These are phyloP conservation scores for Lasiodiplodia sp. DNA, from an alignment of 2,329 filamentous ascomycete species.

Conservation along the genomic window DNA sequence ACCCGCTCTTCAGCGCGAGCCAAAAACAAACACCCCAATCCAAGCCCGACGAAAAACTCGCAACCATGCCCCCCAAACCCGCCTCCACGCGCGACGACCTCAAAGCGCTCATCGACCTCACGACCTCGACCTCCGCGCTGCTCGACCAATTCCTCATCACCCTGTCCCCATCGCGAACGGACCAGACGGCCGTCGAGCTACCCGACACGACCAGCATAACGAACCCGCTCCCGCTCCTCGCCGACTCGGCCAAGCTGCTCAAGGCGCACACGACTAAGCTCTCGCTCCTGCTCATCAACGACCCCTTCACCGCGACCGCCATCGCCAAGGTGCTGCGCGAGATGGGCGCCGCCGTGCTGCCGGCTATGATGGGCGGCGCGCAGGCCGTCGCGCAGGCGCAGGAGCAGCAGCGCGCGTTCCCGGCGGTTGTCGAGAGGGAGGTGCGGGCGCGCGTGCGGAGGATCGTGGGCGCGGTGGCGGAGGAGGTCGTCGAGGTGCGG, in stretches of 20 bases:
- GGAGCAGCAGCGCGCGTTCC: constrained; percentile 49
- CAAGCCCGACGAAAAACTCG: background rate
- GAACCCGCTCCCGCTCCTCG: constrained; percentile 70
- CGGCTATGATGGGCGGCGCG: constrained; percentile 74
- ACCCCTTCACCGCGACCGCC: constrained; percentile 83
- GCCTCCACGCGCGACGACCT: constrained; percentile 33
- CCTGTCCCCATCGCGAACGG: background rate
- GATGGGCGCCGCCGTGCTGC: constrained; percentile 75
- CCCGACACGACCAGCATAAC: constrained; percentile 37
- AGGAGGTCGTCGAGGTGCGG: constrained; percentile 55
- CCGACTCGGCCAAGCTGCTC: constrained; percentile 75
- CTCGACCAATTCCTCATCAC: constrained; percentile 42
- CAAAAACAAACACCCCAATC: background rate
- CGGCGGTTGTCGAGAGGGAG: constrained; percentile 65
- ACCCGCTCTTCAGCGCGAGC: background rate
- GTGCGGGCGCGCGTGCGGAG: constrained; percentile 65
- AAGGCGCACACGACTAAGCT: constrained; percentile 87
- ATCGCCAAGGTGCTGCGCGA: constrained; percentile 74
- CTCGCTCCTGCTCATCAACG: constrained; percentile 83
- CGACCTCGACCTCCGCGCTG: constrained; percentile 46
- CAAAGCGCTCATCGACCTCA: constrained; percentile 42
- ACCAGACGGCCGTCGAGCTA: background rate
- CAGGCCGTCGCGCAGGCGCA: constrained; percentile 29
- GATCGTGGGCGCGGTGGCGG: constrained; percentile 68
- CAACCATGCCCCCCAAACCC: constrained; percentile 18